Conservation (phyloP, 2,329 filamentous ascomycete genomes). For the Colletotrichum eremochloae region DNA sequence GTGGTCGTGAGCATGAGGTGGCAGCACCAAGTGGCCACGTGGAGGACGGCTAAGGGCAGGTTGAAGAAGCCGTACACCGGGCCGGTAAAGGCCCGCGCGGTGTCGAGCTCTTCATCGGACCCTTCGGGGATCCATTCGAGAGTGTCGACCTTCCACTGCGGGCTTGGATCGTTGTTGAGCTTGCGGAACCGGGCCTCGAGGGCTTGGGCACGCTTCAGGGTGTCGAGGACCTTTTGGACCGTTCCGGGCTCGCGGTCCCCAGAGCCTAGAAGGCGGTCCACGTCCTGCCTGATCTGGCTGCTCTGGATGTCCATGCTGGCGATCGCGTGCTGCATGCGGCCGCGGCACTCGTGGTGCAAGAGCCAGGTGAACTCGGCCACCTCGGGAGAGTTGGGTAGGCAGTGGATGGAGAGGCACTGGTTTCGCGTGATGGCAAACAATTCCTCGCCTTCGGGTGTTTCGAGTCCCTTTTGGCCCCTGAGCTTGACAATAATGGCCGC, state of each 20-base stretch:
- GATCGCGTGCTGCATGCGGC: constrained; percentile 43
- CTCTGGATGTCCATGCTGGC: constrained; percentile 43
- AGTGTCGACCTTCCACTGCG: constrained; percentile 39
- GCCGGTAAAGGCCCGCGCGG: constrained; percentile 30
- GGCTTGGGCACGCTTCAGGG: constrained; percentile 36
- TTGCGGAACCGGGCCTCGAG: constrained; percentile 40
- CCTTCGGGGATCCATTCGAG: constrained; percentile 34
- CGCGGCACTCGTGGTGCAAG: constrained; percentile 42
- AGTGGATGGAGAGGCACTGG: constrained; percentile 44
- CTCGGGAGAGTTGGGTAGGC: constrained; percentile 42
- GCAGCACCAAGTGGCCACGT: constrained; percentile 44
- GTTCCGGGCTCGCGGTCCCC: constrained; percentile 39
- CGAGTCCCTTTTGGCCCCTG: constrained; percentile 41
- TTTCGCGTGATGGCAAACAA: constrained; percentile 46
- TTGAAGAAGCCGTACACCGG: constrained; percentile 44
- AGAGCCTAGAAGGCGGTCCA: constrained; percentile 34
- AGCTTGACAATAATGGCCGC: constrained; percentile 45
- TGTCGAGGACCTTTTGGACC: constrained; percentile 38
- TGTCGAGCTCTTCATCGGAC: constrained; percentile 39
- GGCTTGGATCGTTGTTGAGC: constrained; percentile 41
- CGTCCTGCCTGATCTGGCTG: constrained; percentile 44
- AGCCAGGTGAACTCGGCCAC: constrained; percentile 44
- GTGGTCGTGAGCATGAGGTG: constrained; percentile 45
- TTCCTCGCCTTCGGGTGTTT: constrained; percentile 43
- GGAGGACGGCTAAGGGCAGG: constrained; percentile 42